Evolutionary conservation across 169 alveolate genomes (phyloP), one percentile per base, ranked within the genome.

Genomic region (Eimeria necatrix): DNA sequence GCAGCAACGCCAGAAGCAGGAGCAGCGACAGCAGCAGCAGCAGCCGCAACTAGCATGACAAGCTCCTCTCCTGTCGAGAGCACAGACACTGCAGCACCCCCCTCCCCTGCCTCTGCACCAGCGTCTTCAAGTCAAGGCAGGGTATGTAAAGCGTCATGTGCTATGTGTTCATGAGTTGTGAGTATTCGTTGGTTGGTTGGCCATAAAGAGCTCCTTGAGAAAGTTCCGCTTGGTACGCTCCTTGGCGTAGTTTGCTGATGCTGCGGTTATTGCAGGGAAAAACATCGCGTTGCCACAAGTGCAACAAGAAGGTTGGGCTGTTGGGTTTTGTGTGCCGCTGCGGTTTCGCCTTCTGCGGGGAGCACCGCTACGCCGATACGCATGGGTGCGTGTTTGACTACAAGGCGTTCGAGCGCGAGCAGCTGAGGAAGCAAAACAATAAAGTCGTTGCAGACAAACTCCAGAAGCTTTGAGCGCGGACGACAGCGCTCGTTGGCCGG

Each of bases 311-410:
- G 94, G 97, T 98, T 41, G 99, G 99, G 41, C 96, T 98, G 49
- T 89, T 98, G 88, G 99, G 99, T 0, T 97, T 98, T 92, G 94
- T 88, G 74, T 99, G 99, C 95, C 97, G 99, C 84, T 99, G 99
- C 97, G 97, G 97, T 71, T 96, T 95, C 86, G 93, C 95, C 59
- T 99, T 98, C 94, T 99, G 99, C 91, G 96, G 99, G 48, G 97
- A 96, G 86, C 99, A 99, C 95, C 97, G 99, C 53, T 97, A 98
- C 91, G 99, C 99, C 3, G 99, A 98, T 78, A 96, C 97, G 4
- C 99, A 99, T 96, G 96, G 94, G 22, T 99, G 99, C 89, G 95
- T 96, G 24, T 99, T 98, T 89, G 99, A 99, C 97, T 98, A 98
- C 97, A 97, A 97, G 91, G 96, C 97, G 6, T 96, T 95, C 52